Conservation (phyloP, 2,329 filamentous ascomycete genomes). For the Tolypocladium cylindrosporum region DNA sequence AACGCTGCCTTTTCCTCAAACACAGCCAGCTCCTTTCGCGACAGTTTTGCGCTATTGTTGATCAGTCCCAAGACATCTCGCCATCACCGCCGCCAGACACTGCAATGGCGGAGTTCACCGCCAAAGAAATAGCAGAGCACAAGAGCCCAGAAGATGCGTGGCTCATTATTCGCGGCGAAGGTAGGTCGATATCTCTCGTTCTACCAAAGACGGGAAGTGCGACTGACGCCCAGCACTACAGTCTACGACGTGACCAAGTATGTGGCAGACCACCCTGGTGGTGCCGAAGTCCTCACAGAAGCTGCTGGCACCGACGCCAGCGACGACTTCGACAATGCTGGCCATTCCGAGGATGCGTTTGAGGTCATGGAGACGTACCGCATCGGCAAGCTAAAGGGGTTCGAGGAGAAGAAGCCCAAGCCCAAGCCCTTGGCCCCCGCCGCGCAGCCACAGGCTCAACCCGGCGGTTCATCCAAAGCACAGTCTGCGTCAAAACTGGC, state of each 20-base stretch:
- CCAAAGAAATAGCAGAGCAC: slow-evolving; percentile 38
- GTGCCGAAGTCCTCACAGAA: slow-evolving; percentile 68
- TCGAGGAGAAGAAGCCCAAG: slow-evolving; percentile 7
- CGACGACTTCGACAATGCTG: slow-evolving; percentile 73
- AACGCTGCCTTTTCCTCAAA: background rate
- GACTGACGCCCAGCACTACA: slow-evolving; percentile 10
- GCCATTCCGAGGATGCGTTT: slow-evolving; percentile 58
- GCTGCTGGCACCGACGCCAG: slow-evolving; percentile 70
- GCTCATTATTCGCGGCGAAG: slow-evolving; percentile 46
- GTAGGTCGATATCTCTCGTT: slow-evolving; percentile 23
- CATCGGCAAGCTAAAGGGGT: slow-evolving; percentile 27
- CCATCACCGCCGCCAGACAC: background rate
- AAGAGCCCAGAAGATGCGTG: slow-evolving; percentile 37
- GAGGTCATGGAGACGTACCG: slow-evolving; percentile 29
- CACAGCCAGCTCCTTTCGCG: too few relatives aligned
- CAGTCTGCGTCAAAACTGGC: slow-evolving; percentile 2
- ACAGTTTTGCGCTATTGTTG: background rate
- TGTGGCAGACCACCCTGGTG: slow-evolving; percentile 55
- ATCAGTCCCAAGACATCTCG: background rate
- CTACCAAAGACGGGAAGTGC: background rate
- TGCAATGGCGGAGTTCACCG: slow-evolving; percentile 10
- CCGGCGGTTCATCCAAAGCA: background rate
- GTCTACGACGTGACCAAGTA: slow-evolving; percentile 52
- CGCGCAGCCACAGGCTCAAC: background rate
- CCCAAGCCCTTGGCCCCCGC: background rate